These are phyloP conservation scores for Trichoderma hamatum DNA, from an alignment of 2,329 filamentous ascomycete species.

Conservation along the genomic window DNA sequence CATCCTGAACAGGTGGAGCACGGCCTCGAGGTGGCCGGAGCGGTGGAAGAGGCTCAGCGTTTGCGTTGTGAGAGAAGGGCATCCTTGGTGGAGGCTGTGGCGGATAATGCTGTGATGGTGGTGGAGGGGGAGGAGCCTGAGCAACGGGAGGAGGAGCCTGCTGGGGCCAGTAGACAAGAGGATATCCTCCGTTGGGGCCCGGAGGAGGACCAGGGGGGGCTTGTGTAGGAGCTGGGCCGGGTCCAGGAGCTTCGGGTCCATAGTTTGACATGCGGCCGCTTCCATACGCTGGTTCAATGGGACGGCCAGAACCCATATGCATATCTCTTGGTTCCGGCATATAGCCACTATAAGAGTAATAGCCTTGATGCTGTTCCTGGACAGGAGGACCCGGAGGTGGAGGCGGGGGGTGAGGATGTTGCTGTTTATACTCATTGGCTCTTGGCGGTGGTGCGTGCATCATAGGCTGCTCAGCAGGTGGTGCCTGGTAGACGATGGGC, in stretches of 20 bases:
- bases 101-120: constrained; percentile 7
- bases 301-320: constrained; percentile 37
- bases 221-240: constrained; percentile 21
- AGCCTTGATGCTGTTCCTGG: constrained; percentile 32
- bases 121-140: constrained; percentile 33
- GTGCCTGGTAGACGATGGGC: constrained; percentile 32
- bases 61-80: constrained; percentile 42
- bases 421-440: constrained; percentile 36
- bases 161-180: constrained; percentile 42
- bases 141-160: constrained; percentile 34
- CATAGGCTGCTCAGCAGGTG: constrained; percentile 35
- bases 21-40: constrained; percentile 44
- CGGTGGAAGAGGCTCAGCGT: constrained; percentile 44
- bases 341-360: constrained; percentile 38
- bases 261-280: constrained; percentile 40
- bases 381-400: constrained; percentile 8
- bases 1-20: constrained; percentile 41
- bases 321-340: constrained; percentile 37
- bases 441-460: constrained; percentile 33
- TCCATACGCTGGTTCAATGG: constrained; percentile 40
- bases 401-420: constrained; percentile 32
- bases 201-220: constrained; percentile 18
- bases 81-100: constrained; percentile 37
- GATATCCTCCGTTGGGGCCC: constrained; percentile 32
- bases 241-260: constrained; percentile 35